Evolutionary conservation across 2,329 filamentous ascomycete species (phyloP), one percentile per base, ranked within the genome.

Genomic region (Clonostachys rhizophaga): DNA sequence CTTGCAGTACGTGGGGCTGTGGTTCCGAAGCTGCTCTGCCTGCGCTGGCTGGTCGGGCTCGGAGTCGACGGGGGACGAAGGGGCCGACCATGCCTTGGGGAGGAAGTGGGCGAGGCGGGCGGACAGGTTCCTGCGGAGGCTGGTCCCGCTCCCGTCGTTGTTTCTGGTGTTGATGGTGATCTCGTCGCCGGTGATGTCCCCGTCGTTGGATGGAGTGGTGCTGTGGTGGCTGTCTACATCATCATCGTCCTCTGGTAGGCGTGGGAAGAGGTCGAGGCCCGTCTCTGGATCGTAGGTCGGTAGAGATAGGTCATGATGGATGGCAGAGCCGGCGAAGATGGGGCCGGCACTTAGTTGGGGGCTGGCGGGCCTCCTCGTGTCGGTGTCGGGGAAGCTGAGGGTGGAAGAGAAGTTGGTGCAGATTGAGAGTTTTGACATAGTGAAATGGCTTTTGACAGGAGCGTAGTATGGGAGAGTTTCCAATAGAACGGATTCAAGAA

Each of bases 1-100:
- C 14, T 34, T 30, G 18, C 46, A 47, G 20, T 47, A 47, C 16
- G 44, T 30, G 35, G 43, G 46, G 5, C 34, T 20, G 10, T 39
- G 37, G 30, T 39, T 41, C 51, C 86, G 63, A 77, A 40, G 14
- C 37, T 36, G 20, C 9, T 43, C 24, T 30, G 1, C 36, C 24
- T 39, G 36, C 14, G 14, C 36, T n/a, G 14, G 36, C 14, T 18
- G 36, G 36, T n/a, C 14, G 2, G 36, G 36, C 11, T 39, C n/a
- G 20, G 40, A n/a, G 16, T 42, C 20, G 17, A 39, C 36, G 14
- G 17, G 36, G 14, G 36, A 39, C 36, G 36, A n/a, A 39, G 17
- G 17, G 12, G 36, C 36, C 36, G 36, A 18, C 14, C 36, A n/a
- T 20, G 40, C n/a, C 20, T 17, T 18, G 16, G 17, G 17, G 1